Conservation (phyloP, 2,329 filamentous ascomycete species). For the Hysterium pulicare region DNA sequence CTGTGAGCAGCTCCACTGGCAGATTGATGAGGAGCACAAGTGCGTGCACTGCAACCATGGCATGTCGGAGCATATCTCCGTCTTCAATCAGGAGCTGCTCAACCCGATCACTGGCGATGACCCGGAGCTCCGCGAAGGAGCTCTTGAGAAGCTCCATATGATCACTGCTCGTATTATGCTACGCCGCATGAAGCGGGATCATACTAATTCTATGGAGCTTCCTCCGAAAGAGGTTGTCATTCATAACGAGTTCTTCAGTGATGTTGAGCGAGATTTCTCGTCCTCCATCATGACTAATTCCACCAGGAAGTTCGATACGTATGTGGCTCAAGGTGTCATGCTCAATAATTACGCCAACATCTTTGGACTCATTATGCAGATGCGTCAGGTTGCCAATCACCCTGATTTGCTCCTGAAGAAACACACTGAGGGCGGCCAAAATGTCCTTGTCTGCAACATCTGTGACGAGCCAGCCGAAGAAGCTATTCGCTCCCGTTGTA, state of each 20-base stretch:
- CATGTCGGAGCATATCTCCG: conserved; percentile 66
- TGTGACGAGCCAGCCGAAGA: conserved; percentile 97
- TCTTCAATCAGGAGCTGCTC: conserved; percentile 92
- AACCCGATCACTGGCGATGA: conserved; percentile 64
- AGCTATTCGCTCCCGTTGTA: conserved; percentile 85
- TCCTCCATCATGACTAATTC: conserved; percentile 93
- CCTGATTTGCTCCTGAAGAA: conserved; percentile 92
- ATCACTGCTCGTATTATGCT: conserved; percentile 95
- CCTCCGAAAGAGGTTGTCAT: conserved; percentile 92
- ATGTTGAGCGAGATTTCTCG: conserved; percentile 93
- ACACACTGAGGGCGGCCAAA: conserved; percentile 79
- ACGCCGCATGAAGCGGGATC: conserved; percentile 87
- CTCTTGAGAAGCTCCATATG: conserved; percentile 77
- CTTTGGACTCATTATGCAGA: conserved; percentile 98
- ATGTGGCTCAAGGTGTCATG: conserved; percentile 89
- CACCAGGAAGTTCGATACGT: conserved; percentile 87
- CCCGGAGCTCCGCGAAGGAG: conserved; percentile 58
- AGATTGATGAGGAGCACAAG: conserved; percentile 65
- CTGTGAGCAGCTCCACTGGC: conserved; percentile 82
- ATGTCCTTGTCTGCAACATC: conserved; percentile 86
- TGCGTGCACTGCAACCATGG: conserved; percentile 68
- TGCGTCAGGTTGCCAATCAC: conserved; percentile 96
- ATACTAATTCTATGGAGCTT: conserved; percentile 92
- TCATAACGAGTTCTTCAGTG: conserved; percentile 93
- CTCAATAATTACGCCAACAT: conserved; percentile 98